Evolutionary conservation across 257 asterid species (phyloP).

Genomic region (Anisodus acutangulus): DNA sequence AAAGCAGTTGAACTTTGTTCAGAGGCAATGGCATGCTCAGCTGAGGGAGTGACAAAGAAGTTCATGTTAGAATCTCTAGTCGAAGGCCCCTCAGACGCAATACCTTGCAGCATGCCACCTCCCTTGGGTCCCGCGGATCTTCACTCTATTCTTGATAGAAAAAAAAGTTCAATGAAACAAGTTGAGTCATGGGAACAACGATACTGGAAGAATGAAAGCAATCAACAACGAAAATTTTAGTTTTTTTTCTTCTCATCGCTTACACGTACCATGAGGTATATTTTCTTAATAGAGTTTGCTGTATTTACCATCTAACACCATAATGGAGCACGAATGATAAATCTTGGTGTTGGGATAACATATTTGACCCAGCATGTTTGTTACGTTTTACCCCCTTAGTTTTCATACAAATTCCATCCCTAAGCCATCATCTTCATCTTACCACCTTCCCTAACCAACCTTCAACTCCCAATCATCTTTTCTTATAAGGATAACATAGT

Average conservation of each 20-base stretch:
- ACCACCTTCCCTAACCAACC: too few species aligned
- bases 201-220: conserved; percentile 55
- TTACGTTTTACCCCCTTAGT: too few species aligned
- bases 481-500: too few species aligned
- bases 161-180: conserved; percentile 50
- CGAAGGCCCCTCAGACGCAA: conserved; percentile 44
- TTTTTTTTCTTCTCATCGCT: background rate
- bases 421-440: too few species aligned
- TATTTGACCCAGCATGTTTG: background rate
- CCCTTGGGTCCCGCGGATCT: conserved; percentile 65
- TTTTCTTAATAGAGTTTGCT: background rate
- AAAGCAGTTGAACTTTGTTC: conserved; percentile 70
- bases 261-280: background rate
- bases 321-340: background rate
- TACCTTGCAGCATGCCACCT: conserved; percentile 75
- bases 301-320: background rate
- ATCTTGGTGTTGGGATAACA: background rate
- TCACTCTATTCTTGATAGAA: conserved; percentile 48
- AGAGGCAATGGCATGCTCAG: conserved; percentile 67
- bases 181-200: conserved; percentile 70
- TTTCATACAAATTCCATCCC: too few species aligned
- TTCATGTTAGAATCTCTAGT: conserved; percentile 73
- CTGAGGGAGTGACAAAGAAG: conserved; percentile 52
- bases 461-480: too few species aligned
- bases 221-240: conserved; percentile 11